These are phyloP conservation scores for Epicoccum nigrum DNA, from an alignment of 2,329 filamentous ascomycete genomes.

Conservation along the genomic window DNA sequence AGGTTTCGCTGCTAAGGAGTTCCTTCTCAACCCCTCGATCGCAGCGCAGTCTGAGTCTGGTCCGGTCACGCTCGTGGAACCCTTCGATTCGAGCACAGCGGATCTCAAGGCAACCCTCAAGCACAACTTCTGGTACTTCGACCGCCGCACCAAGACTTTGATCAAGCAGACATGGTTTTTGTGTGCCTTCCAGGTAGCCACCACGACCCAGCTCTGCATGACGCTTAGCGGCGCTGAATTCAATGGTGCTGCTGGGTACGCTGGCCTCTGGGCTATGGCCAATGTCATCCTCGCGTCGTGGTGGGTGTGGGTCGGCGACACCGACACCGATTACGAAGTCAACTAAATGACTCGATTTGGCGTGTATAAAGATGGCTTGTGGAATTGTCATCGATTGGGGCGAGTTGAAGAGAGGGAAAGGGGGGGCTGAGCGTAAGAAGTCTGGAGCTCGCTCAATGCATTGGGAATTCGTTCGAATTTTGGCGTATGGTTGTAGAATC, in stretches of 20 bases:
- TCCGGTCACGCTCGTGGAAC: conserved; percentile 53
- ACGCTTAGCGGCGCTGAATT: conserved; percentile 74
- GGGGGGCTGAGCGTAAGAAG: too few species aligned
- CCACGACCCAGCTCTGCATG: conserved; percentile 69
- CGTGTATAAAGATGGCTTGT: too few species aligned
- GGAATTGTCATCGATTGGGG: not conserved
- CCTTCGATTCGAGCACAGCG: conserved; percentile 70
- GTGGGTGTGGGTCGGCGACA: conserved; percentile 59
- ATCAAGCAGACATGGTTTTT: conserved; percentile 61
- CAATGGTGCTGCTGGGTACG: conserved; percentile 73
- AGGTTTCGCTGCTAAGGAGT: conserved; percentile 73
- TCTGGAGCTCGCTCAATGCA: not conserved
- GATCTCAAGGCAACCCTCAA: conserved; percentile 72
- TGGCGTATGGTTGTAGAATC: not conserved
- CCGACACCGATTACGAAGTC: conserved; percentile 28
- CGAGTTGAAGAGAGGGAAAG: too few species aligned
- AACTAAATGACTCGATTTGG: not conserved
- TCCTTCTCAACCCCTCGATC: conserved; percentile 76
- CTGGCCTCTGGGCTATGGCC: conserved; percentile 74
- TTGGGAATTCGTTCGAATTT: not conserved
- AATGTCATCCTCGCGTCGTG: conserved; percentile 65
- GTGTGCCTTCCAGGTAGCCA: conserved; percentile 53
- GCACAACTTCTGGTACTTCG: conserved; percentile 75
- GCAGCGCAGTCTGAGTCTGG: conserved; percentile 60
- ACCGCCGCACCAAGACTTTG: conserved; percentile 67